Base-by-base conservation (phyloP, 208 protist genomes). In the Crithidia brevicula region DNA sequence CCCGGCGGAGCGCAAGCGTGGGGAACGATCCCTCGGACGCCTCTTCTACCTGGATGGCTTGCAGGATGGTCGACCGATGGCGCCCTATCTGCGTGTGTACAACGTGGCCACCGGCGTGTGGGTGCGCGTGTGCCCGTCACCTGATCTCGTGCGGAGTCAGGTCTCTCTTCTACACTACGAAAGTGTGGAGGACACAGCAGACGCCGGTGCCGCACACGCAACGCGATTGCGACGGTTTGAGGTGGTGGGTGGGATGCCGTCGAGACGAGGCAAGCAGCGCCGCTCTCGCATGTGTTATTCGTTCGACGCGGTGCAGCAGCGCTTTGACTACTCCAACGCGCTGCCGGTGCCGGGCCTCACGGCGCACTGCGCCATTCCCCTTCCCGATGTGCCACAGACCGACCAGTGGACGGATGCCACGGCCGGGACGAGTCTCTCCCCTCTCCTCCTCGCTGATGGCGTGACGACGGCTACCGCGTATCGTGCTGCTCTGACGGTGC, bases 41-140 rank as follows among this genome's bases (percentile, higher is more conserved):
- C 71, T 87, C n/a, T 87, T 83, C 51, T 83, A 87, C 66, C 59
- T 87, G 59, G 81, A 87, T 43, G 81, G 85, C 8, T 76, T 81
- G 59, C 78, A 81, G 54, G 63, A 74, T 11, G 81, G 77, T n/a
- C 54, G 66, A 27, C 74, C 74, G 8, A 83, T 83, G 77, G 69
- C 67, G 22, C 68, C 79, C 30, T 67, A 70, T 18, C 51, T 85
- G 46, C 81, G 79, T n/a, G 50, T 66, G 43, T 83, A 84, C 69
- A 75, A 77, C 46, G 52, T 85, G 6, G 50, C 61, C 10, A 82
- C 68, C 3, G 67, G 68, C 1, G 53, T 87, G 18, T 90, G 85
- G 85, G 57, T 60, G 51, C 68, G 61, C 13, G 42, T 90, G 25
- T 81, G 81, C 54, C 50, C 81, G 1, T 74, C 59, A 0, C 81